Evolutionary conservation across 202 grass and related monocot species (phyloP).

Genomic region (Zoysia matrella): DNA sequence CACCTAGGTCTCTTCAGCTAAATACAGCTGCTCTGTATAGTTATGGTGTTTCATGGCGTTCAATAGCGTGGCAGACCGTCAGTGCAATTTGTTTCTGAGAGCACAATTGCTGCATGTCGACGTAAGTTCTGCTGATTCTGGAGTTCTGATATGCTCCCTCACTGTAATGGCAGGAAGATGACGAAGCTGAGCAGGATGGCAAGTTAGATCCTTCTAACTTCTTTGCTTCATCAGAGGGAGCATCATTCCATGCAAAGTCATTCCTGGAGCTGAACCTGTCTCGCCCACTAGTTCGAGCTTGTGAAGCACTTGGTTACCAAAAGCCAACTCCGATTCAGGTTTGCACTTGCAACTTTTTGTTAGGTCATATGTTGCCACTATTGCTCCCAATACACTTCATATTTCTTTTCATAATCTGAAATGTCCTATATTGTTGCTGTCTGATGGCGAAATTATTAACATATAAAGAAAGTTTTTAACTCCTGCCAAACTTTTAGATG

Average conservation of each 20-base stretch:
- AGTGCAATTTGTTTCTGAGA: not conserved
- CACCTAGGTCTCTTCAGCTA: not conserved
- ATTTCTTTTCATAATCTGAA: not conserved
- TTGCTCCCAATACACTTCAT: not conserved
- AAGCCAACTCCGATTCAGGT: constrained; percentile 99
- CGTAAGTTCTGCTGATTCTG: not conserved
- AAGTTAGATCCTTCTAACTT: constrained; percentile 49
- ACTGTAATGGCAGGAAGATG: constrained; percentile 48
- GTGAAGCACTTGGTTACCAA: constrained; percentile 87
- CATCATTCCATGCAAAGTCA: constrained; percentile 93
- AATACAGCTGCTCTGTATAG: not conserved
- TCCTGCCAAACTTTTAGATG: not conserved
- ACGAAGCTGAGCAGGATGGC: constrained; percentile 17
- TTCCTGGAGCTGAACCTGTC: constrained; percentile 92
- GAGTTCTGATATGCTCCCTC: constrained; percentile 1
- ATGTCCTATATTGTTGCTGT: not conserved
- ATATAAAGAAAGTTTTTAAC: not conserved
- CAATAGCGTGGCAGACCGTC: not conserved
- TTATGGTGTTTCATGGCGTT: not conserved
- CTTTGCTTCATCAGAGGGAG: constrained; percentile 71
- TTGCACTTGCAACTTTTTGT: constrained; percentile 14
- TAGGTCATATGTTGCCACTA: not conserved
- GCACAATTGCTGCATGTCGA: not conserved
- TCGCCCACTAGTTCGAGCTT: constrained; percentile 82
- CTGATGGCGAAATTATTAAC: not conserved